Evolutionary conservation across 2,329 filamentous ascomycete genomes (phyloP), one percentile per base, ranked within the genome.

Genomic region (Fusarium brachygibbosum): DNA sequence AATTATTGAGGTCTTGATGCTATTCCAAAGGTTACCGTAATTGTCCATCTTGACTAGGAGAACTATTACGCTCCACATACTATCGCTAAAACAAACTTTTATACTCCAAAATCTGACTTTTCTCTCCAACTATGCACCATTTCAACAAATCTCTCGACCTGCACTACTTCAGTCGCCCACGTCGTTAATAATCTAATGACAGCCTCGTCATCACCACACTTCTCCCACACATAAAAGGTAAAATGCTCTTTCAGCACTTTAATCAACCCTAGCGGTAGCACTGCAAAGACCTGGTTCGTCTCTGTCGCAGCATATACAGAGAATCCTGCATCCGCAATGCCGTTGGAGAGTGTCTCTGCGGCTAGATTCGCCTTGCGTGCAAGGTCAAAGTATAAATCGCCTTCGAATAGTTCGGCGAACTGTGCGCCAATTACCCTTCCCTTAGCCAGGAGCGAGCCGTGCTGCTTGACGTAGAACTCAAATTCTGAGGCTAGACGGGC

Each of bases 231-330:
- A 63, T 85, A 84, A 53, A 86, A 86, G 2, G 73, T 69, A 58
- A 84, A 86, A 8, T 76, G 70, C 41, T 82, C 78, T 62, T 84
- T 80, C 35, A 86, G 66, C 23, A 67, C 70, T 4, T 77, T 71
- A 23, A 84, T 78, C 35, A 85, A 49, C 0, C 66, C 68, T 14
- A 79, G 37, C 0, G 83, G 83, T 5, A 86, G 66, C 3, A 81
- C 75, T 0, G 82, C 82, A 75, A 86, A 86, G 4, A 86, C 83
- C 68, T 86, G 84, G 53, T 86, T 86, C 11, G 84, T 86, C 72
- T 85, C 81, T 1, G 83, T 85, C 21, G 78, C 78, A 0, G 82
- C 83, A 17, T 76, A 77, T 10, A 85, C 68, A 0, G 72, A 68
- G 70, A 80, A 85, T 0, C 84, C 84, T 1, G 81, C 75, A 0